A percentile compares a stretch with the other conserved stretches of the same genome.
These are phyloP conservation scores for Acorus calamus DNA, from an alignment of 106 monocot genomes.

Conservation along the genomic window DNA sequence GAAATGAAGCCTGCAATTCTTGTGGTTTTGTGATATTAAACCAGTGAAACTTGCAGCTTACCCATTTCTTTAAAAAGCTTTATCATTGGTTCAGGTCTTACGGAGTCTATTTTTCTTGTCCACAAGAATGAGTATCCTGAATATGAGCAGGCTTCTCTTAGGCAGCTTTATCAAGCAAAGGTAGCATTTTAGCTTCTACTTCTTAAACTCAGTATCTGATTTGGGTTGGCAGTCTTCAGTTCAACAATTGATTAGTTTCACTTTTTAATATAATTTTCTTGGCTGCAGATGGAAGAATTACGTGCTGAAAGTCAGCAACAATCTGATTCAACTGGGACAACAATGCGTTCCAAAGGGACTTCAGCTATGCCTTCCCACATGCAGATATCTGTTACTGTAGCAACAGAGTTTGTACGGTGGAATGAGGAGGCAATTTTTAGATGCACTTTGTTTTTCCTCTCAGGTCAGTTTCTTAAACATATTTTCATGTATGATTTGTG, in stretches of 20 bases:
- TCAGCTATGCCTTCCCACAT: constrained; percentile 41
- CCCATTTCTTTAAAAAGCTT: background rate
- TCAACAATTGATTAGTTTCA: too few species aligned
- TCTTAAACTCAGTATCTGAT: background rate
- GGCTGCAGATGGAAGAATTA: constrained; percentile 88
- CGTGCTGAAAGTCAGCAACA: constrained; percentile 72
- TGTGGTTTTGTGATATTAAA: too few species aligned
- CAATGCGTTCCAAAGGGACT: constrained; percentile 56
- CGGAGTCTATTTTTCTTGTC: constrained; percentile 76
- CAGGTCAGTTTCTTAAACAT: constrained; percentile 32
- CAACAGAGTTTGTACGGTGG: constrained; percentile 97
- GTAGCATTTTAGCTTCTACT: constrained; percentile 23
- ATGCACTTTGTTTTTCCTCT: constrained; percentile 76
- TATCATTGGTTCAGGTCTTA: constrained; percentile 54
- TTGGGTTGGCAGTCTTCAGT: too few species aligned
- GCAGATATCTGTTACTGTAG: constrained; percentile 93
- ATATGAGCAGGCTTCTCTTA: constrained; percentile 90
- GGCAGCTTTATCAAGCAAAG: constrained; percentile 79
- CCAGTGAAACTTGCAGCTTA: too few species aligned
- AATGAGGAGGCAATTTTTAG: constrained; percentile 96
- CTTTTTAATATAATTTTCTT: too few species aligned
- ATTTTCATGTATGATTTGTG: background rate
- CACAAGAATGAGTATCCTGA: constrained; percentile 96
- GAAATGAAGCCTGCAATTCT: too few species aligned
- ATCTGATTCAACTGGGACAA: constrained; percentile 61